phyloP scores from a whole-genome alignment of 2,329 filamentous ascomycete genomes.

The Microsporum canis region DNA sequence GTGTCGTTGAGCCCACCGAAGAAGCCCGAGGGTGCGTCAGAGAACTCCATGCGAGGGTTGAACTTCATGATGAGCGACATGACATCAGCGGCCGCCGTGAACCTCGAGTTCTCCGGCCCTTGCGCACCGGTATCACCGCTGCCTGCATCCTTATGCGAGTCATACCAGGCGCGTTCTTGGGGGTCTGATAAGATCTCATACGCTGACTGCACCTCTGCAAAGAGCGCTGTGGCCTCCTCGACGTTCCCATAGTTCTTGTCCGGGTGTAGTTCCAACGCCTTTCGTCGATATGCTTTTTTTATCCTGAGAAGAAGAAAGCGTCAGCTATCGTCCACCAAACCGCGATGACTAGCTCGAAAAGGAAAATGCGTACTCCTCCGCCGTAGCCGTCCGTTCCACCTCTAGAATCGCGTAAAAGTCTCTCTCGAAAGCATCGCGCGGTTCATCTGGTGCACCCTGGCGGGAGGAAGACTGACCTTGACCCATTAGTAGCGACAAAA shows the following conservation, averaged over 20 bases:
- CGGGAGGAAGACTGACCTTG: conserved; percentile 34
- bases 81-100: conserved; percentile 74
- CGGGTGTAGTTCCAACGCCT: conserved; percentile 86
- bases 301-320: conserved; percentile 45
- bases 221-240: conserved; percentile 69
- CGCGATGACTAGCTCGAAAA: background rate
- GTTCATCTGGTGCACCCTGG: conserved; percentile 15
- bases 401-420: conserved; percentile 66
- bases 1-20: conserved; percentile 66
- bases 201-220: conserved; percentile 84
- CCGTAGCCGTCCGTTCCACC: conserved; percentile 59
- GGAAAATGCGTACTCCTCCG: conserved; percentile 57
- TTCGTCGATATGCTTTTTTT: conserved; percentile 83
- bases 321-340: background rate
- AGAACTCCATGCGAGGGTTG: conserved; percentile 64
- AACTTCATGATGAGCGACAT: conserved; percentile 68
- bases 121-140: conserved; percentile 39
- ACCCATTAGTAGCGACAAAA: conserved; percentile 25
- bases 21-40: conserved; percentile 70
- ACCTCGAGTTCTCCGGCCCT: conserved; percentile 56
- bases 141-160: conserved; percentile 73
- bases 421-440: conserved; percentile 19
- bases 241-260: conserved; percentile 85
- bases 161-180: conserved; percentile 95
- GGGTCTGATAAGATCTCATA: conserved; percentile 94